Evolutionary conservation across 768 basidiomycete species (phyloP).

Genomic region (Phanerochaete sordida): DNA sequence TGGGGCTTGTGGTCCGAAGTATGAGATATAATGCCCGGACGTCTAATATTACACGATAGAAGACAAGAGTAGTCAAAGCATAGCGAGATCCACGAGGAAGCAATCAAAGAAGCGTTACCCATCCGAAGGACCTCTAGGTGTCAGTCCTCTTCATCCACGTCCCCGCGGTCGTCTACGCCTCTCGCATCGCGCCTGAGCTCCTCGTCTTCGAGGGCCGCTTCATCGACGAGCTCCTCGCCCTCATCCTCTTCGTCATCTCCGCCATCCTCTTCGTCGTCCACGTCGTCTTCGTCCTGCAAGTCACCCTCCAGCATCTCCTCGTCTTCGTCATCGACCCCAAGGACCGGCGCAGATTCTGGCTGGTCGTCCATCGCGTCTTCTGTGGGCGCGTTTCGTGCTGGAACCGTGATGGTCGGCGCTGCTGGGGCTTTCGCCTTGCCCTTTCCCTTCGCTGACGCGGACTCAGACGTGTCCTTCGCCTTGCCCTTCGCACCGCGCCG

Average conservation of each 20-base stretch:
- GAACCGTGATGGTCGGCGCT: constrained; percentile 4
- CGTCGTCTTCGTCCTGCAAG: constrained; percentile 12
- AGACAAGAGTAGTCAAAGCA: too few relatives aligned
- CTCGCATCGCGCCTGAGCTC: constrained; percentile 36
- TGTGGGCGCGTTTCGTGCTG: constrained; percentile 4
- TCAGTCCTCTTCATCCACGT: constrained; percentile 9
- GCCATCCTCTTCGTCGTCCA: constrained; percentile 27
- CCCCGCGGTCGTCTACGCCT: constrained; percentile 31
- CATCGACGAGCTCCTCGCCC: constrained; percentile 38
- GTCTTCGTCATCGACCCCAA: constrained; percentile 32
- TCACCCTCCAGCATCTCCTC: constrained; percentile 29
- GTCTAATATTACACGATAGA: too few relatives aligned
- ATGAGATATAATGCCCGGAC: too few relatives aligned
- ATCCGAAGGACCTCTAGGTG: background rate
- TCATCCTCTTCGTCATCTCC: constrained; percentile 35
- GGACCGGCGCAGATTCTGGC: constrained; percentile 20
- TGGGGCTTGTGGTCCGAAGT: too few relatives aligned
- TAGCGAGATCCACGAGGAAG: background rate
- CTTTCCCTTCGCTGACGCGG: constrained; percentile 29
- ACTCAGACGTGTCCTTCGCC: constrained; percentile 23
- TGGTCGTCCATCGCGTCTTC: constrained; percentile 17
- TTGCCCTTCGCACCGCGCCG: constrained; percentile 25
- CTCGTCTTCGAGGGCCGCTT: constrained; percentile 41
- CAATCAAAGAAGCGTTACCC: background rate
- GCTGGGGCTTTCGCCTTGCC: constrained; percentile 28